Base-by-base conservation (phyloP, 768 basidiomycete genomes). In the Pulveroboletus frians region DNA sequence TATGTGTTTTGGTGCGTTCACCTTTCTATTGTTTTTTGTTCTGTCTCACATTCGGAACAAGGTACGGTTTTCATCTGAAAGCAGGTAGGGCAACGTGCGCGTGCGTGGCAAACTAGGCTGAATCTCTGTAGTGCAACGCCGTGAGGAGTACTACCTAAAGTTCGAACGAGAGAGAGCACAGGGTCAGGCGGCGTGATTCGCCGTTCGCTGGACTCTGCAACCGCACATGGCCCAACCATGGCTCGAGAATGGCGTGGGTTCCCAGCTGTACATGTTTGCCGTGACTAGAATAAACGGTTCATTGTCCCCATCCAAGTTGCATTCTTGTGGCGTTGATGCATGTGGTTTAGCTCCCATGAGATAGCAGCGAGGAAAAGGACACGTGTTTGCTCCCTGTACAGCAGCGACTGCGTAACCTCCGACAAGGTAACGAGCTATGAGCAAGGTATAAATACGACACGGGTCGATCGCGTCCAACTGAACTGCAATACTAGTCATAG, bases 61-160 rank as follows among this genome's bases (percentile, higher is more conserved):
- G 91, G 91, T 91, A 92, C 73, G 85, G 87, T 53, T 64, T 73
- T 67, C 90, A 94, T 70, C 72, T 93, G 63, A 85, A 84, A 69
- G 48, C 65, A 57, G 73, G 91, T 92, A 66, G 76, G 91, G 40
- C 36, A 6, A 35, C 15, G 14, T 38, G 4, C 46, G 5, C 38
- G 34, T 9, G 45, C 39, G 49, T 45, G 46, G 39, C 43, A 46
- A 9, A n/a, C 18, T 56, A 49, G 43, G 47, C 56, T 60, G 49
- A 56, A 17, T 38, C n/a, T 46, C 45, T 51, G 17, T 62, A 95
- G 92, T 92, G 51, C 84, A 85, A 62, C 77, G 74, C 49, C 87
- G 89, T 65, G 92, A 94, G 72, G 82, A 78, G 59, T 92, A 76
- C 71, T 95, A 95, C 73, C 71, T 92, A 63, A 89, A 83, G 69